Evolutionary conservation across 768 basidiomycete species (phyloP).

Genomic region (Russula olivacea): DNA sequence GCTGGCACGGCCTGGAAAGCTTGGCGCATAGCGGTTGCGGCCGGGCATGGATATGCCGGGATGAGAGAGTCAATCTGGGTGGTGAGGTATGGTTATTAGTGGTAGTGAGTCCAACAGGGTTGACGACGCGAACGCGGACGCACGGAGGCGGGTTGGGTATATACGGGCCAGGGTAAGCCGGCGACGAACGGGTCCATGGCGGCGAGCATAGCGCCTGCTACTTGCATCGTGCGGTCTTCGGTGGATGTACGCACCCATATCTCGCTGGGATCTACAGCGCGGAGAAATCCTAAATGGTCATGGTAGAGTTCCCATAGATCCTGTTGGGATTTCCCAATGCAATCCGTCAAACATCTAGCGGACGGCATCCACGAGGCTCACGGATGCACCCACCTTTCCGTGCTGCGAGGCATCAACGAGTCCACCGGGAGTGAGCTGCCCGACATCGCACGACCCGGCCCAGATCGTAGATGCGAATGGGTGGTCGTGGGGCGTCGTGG

Average conservation of each 20-base stretch:
- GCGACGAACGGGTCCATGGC: constrained; percentile 41
- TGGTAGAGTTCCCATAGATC: constrained; percentile 45
- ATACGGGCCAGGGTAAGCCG: constrained; percentile 35
- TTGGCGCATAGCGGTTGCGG: constrained; percentile 36
- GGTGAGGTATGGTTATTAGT: background rate
- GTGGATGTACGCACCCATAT: constrained; percentile 43
- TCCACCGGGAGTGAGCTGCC: constrained; percentile 43
- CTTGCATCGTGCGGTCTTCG: constrained; percentile 44
- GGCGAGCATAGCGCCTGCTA: constrained; percentile 40
- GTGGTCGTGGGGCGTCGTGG: constrained; percentile 36
- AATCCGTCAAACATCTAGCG: no score
- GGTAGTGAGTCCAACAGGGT: background rate
- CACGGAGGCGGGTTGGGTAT: constrained; percentile 40
- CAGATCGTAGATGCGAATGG: constrained; percentile 42
- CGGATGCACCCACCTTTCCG: constrained; percentile 35
- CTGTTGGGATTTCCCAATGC: constrained; percentile 27
- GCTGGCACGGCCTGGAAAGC: constrained; percentile 41
- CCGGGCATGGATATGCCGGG: constrained; percentile 41
- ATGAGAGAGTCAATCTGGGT: constrained; percentile 44
- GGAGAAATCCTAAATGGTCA: constrained; percentile 35
- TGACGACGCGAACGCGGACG: constrained; percentile 20
- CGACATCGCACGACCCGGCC: constrained; percentile 45
- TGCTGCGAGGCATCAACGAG: constrained; percentile 40
- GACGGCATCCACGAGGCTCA: no score
- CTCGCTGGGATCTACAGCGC: constrained; percentile 32